Conservation (phyloP, 495 filamentous ascomycete genomes). For the Talaromyces nanjingensis region DNA sequence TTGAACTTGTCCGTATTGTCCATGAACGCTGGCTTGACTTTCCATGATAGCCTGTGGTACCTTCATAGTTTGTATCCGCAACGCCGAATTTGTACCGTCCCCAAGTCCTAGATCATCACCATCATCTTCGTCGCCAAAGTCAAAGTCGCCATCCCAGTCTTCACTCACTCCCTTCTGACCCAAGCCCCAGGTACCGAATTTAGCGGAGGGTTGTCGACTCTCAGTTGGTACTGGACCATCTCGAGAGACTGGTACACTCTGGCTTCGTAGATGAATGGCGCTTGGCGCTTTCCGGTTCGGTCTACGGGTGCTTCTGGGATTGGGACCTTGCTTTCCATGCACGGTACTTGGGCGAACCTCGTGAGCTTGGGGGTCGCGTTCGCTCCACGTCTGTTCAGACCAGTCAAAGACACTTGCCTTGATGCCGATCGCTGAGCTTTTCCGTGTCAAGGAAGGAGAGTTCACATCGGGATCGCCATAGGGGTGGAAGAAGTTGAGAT, state of each 20-base stretch:
- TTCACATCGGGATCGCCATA: neutral
- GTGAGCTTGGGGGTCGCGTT: slow-evolving; percentile 40
- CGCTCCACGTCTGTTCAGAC: slow-evolving; percentile 62
- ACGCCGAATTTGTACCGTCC: slow-evolving; percentile 9
- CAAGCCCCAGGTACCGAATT: slow-evolving; percentile 84
- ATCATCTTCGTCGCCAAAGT: slow-evolving; percentile 54
- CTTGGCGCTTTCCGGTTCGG: slow-evolving; percentile 69
- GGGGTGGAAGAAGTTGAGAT: neutral
- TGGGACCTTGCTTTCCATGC: slow-evolving; percentile 78
- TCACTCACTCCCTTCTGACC: slow-evolving; percentile 77
- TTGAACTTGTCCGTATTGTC: slow-evolving; percentile 79
- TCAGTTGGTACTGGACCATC: slow-evolving; percentile 49
- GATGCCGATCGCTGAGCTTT: slow-evolving; percentile 12
- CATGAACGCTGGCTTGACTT: slow-evolving; percentile 74
- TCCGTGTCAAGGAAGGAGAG: slow-evolving; percentile 16
- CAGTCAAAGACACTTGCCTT: slow-evolving; percentile 66
- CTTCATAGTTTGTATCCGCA: slow-evolving; percentile 45
- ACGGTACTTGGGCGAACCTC: slow-evolving; percentile 76
- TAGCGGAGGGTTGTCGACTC: slow-evolving; percentile 56
- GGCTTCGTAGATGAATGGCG: slow-evolving; percentile 78
- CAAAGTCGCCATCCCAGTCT: slow-evolving; percentile 82
- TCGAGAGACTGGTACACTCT: slow-evolving; percentile 85
- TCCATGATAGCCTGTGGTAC: slow-evolving; percentile 79
- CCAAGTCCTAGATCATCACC: slow-evolving; percentile 17
- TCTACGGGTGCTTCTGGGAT: slow-evolving; percentile 65